Conservation (phyloP, 345 rosid genomes). For the Bruguiera gymnorhiza region DNA sequence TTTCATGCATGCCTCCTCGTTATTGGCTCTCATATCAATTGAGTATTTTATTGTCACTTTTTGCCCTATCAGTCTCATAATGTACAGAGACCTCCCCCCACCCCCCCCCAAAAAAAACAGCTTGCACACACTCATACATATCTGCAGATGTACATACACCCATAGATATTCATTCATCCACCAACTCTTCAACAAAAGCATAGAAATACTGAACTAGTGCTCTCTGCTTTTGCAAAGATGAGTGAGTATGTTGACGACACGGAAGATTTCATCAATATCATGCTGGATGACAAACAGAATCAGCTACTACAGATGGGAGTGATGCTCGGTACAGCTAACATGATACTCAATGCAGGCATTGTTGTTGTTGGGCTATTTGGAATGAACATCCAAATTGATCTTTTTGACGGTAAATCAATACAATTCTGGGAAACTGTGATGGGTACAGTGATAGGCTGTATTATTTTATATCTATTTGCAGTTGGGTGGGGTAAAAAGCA, state of each 20-base stretch:
- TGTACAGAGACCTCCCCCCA: too few species aligned
- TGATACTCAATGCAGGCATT: slow-evolving; percentile 46
- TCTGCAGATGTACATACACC: too few species aligned
- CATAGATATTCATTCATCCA: too few species aligned
- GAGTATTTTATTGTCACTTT: too few species aligned
- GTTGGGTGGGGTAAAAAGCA: slow-evolving; percentile 46
- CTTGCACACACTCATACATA: too few species aligned
- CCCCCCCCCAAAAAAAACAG: too few species aligned
- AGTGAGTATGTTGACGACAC: slow-evolving; percentile 52
- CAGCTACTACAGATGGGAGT: slow-evolving; percentile 54
- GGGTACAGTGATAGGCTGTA: slow-evolving; percentile 33
- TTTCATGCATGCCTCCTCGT: too few species aligned
- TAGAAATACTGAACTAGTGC: not conserved
- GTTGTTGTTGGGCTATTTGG: slow-evolving; percentile 48
- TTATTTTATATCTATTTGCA: slow-evolving; percentile 31
- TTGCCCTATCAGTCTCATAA: too few species aligned
- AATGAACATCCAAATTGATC: slow-evolving; percentile 40
- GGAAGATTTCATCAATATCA: slow-evolving; percentile 55
- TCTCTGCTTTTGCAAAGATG: slow-evolving; percentile 30
- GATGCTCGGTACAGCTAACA: slow-evolving; percentile 41
- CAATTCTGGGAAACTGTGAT: slow-evolving; percentile 39
- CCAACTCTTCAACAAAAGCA: too few species aligned
- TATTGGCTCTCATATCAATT: too few species aligned
- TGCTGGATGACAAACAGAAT: slow-evolving; percentile 55
- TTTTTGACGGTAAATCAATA: slow-evolving; percentile 26